Conservation (phyloP, 2,329 filamentous ascomycete species). For the Metarhizium album region DNA sequence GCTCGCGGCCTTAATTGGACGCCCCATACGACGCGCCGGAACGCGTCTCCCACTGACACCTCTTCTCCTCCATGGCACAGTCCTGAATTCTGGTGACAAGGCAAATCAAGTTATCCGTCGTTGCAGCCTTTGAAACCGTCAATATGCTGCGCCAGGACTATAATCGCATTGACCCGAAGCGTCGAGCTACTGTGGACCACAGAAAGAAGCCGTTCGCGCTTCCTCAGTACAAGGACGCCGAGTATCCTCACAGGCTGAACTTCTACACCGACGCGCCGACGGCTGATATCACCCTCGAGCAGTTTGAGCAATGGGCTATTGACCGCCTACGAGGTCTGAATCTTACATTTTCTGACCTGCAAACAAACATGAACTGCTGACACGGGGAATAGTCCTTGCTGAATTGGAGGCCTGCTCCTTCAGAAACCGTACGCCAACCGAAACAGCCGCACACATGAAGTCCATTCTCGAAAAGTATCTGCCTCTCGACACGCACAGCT, state of each 20-base stretch:
- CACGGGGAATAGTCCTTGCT: constrained; percentile 52
- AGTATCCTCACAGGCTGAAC: constrained; percentile 81
- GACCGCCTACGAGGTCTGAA: constrained; percentile 66
- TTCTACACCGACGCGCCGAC: constrained; percentile 85
- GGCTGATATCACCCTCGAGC: constrained; percentile 86
- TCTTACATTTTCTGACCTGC: background rate
- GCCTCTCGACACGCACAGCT: constrained; percentile 66
- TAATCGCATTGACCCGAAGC: constrained; percentile 54
- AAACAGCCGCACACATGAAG: constrained; percentile 76
- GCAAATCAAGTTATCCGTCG: background rate
- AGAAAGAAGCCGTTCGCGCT: constrained; percentile 81
- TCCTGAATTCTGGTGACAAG: background rate
- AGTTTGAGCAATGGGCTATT: constrained; percentile 99
- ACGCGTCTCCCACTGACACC: constrained; percentile 19
- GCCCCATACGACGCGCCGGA: constrained; percentile 18
- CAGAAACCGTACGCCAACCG: constrained; percentile 74
- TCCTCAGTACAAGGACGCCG: constrained; percentile 62
- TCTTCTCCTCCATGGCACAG: background rate
- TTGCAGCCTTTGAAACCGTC: constrained; percentile 4
- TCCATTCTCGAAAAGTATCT: constrained; percentile 81
- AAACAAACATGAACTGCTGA: background rate
- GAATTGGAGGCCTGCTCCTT: constrained; percentile 93
- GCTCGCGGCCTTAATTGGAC: constrained; percentile 12
- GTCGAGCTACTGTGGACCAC: constrained; percentile 64
- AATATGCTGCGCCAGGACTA: constrained; percentile 40